These are phyloP conservation scores for Apiospora phragmitis DNA, from an alignment of 2,329 filamentous ascomycete species.

Conservation along the genomic window DNA sequence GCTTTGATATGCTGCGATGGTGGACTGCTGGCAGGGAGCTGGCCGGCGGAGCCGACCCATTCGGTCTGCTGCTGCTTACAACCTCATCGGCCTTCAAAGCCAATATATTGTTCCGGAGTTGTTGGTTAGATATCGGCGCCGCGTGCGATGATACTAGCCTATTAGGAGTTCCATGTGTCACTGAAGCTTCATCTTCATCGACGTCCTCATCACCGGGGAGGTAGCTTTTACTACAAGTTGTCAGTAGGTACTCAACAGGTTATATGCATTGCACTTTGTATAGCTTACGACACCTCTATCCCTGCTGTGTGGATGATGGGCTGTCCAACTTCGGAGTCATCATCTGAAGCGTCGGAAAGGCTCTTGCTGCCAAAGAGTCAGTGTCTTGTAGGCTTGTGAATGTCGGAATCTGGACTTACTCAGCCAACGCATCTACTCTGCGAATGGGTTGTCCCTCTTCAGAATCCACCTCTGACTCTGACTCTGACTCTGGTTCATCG, in stretches of 20 bases:
- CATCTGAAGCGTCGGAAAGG: background rate
- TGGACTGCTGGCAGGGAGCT: background rate
- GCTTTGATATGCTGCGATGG: background rate
- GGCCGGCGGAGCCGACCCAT: background rate
- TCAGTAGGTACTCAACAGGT: slow-evolving; percentile 18
- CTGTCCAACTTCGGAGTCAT: background rate
- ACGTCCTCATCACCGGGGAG: slow-evolving; percentile 22
- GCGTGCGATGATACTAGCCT: background rate
- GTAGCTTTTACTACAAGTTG: slow-evolving; percentile 24
- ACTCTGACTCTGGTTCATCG: background rate
- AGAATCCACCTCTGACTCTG: background rate
- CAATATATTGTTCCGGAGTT: slow-evolving; percentile 12
- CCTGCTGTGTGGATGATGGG: background rate
- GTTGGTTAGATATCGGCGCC: slow-evolving; percentile 17
- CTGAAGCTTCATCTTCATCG: slow-evolving; percentile 3
- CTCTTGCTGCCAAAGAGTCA: background rate
- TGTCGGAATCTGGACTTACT: background rate
- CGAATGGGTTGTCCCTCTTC: background rate
- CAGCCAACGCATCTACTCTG: background rate
- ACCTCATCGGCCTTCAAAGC: background rate
- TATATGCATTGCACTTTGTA: background rate
- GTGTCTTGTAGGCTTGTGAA: background rate
- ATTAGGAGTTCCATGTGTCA: background rate
- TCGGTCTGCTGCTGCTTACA: slow-evolving; percentile 15
- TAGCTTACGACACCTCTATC: background rate